Percentiles rank a stretch among this genome's conserved stretches.
Conservation (phyloP, 768 basidiomycete species). For the Lentinula sp. region DNA sequence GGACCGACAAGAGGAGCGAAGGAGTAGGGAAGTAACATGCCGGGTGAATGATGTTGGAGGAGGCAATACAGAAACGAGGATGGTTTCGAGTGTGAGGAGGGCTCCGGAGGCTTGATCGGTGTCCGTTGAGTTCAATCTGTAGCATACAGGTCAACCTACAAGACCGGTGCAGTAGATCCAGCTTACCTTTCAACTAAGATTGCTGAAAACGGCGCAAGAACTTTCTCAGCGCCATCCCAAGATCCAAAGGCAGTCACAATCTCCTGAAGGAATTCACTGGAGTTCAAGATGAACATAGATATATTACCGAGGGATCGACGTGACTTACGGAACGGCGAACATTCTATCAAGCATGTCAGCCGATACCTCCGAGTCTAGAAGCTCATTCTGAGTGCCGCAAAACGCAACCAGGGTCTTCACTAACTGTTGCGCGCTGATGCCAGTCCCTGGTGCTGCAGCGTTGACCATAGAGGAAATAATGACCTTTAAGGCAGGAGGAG, state of each 20-base stretch:
- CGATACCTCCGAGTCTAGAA: conserved; percentile 43
- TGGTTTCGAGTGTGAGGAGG: neutral
- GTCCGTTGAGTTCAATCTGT: neutral
- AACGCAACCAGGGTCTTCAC: conserved; percentile 62
- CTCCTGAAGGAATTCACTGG: neutral
- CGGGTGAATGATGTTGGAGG: neutral
- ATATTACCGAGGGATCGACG: neutral
- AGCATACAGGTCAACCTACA: too few relatives aligned
- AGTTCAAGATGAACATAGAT: conserved; percentile 33
- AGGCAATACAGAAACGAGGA: neutral
- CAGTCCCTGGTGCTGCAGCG: conserved; percentile 28
- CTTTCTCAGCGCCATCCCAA: conserved; percentile 50
- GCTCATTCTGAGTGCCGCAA: conserved; percentile 53
- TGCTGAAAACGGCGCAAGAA: conserved; percentile 48
- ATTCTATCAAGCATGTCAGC: conserved; percentile 30
- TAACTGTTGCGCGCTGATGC: conserved; percentile 41
- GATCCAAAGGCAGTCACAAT: conserved; percentile 22
- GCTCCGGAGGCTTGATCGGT: neutral
- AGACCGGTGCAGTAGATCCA: neutral
- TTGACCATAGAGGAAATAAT: conserved; percentile 50
- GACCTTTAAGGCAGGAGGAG: conserved; percentile 50
- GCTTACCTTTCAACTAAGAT: conserved; percentile 30
- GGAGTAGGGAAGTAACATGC: neutral
- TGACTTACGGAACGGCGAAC: conserved; percentile 43
- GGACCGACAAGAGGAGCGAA: neutral